Evolutionary conservation across 164 flowering plant species (phyloP).

Genomic region (Chimonanthus praecox): DNA sequence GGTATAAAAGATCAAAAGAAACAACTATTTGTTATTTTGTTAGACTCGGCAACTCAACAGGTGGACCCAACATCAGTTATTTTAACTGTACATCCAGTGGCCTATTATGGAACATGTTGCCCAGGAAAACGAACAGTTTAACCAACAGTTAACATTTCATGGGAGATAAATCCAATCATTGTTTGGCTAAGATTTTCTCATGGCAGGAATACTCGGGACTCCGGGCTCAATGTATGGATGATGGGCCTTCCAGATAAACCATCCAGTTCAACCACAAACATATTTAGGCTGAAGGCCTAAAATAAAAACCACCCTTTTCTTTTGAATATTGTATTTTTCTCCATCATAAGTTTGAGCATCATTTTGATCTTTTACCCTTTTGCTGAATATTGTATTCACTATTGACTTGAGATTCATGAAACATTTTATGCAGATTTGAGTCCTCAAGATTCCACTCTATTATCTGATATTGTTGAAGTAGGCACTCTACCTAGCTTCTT

Average conservation of each 20-base stretch:
- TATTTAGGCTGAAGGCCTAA: not conserved
- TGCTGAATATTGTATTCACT: not conserved
- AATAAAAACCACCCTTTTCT: not conserved
- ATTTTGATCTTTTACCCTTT: not conserved
- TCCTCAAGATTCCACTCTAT: conserved; percentile 78
- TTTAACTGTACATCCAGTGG: not conserved
- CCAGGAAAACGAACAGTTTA: not conserved
- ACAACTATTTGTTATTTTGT: not conserved
- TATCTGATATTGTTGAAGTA: conserved; percentile 74
- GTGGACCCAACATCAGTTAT: not conserved
- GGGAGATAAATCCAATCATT: not conserved
- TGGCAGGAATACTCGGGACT: not conserved
- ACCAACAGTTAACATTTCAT: not conserved
- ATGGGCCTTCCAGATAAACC: not conserved
- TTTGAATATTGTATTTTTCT: not conserved
- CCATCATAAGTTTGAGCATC: not conserved
- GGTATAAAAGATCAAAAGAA: too few species aligned
- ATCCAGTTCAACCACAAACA: not conserved
- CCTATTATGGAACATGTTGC: not conserved
- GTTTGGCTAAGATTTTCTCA: not conserved
- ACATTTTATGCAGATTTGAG: conserved; percentile 62
- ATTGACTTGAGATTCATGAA: conserved; percentile 1
- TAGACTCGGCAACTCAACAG: not conserved
- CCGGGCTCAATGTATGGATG: not conserved
- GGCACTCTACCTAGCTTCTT: conserved; percentile 56